Percentiles rank a stretch among this genome's conserved stretches.
These are phyloP conservation scores for Phytopythium ostracodes DNA, from an alignment of 352 stramenopile species.

Conservation along the genomic window DNA sequence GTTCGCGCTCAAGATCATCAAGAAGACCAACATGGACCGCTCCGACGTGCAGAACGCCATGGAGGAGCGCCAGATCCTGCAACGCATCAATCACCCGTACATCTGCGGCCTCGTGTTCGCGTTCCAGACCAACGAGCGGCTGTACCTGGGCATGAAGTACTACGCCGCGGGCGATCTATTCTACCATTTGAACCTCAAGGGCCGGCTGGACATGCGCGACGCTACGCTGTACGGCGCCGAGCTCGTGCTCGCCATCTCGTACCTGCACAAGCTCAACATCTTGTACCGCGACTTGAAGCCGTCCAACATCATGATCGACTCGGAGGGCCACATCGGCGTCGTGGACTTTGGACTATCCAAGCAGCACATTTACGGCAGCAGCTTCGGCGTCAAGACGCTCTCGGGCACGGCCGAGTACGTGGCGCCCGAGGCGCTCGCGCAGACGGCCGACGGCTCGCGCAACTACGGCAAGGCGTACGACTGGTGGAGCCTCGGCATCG, in stretches of 20 bases:
- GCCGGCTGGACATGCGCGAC: constrained; percentile 56
- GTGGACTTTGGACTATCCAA: constrained; percentile 88
- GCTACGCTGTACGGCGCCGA: constrained; percentile 79
- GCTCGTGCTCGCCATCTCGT: constrained; percentile 85
- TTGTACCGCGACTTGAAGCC: constrained; percentile 86
- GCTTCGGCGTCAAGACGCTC: constrained; percentile 81
- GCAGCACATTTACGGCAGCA: constrained; percentile 86
- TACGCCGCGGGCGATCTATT: constrained; percentile 87
- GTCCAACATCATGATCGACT: constrained; percentile 89
- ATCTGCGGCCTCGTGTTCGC: constrained; percentile 86
- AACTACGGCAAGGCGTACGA: constrained; percentile 89
- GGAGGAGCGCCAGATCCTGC: constrained; percentile 87
- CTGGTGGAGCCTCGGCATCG: constrained; percentile 87
- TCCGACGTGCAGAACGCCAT: constrained; percentile 84
- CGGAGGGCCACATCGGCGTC: constrained; percentile 83
- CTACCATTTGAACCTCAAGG: constrained; percentile 86
- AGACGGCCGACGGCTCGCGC: constrained; percentile 72
- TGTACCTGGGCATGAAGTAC: constrained; percentile 90
- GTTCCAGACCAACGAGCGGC: constrained; percentile 86
- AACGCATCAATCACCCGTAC: constrained; percentile 86
- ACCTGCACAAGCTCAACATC: constrained; percentile 88
- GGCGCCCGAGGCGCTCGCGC: constrained; percentile 74
- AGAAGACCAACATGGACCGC: constrained; percentile 87
- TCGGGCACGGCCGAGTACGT: constrained; percentile 87
- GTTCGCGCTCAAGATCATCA: constrained; percentile 89